Evolutionary conservation across 2,329 filamentous ascomycete genomes (phyloP), one percentile per base, ranked within the genome.

Genomic region (Aureobasidium sp.): DNA sequence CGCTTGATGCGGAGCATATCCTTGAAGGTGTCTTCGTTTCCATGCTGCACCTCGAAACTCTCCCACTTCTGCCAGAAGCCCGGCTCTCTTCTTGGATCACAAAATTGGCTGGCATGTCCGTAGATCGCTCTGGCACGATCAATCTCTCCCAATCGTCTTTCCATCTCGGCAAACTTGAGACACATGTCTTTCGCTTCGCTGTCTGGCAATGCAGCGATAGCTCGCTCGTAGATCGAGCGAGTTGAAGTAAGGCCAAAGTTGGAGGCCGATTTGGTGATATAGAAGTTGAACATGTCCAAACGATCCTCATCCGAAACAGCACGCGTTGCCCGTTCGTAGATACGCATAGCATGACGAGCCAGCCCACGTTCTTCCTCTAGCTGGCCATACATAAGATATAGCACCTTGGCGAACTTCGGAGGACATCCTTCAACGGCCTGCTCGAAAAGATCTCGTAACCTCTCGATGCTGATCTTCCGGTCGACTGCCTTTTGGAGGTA

Each of bases 21-120:
- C 79, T 96, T 97, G 82, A 95, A 99, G 0, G 95, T 99, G 74
- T 99, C 94, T 74, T 99, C 95, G 76, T 99, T 99, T 66, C 94
- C 94, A 71, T 99, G 94, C 73, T 95, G 89, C 27, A 97, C 91
- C 76, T 99, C 95, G 74, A 99, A 99, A 60, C 86, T 83, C 75
- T 99, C 94, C 94, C 94, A 99, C 73, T 93, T 95, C 68, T 86
- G 83, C 95, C 95, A 99, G 77, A 97, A 99, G 16, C 83, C 86
- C 8, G 89, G 87, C 67, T 90, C 91, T 15, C 91, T 96, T 59
- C 95, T 83, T 9, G 94, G 94, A 74, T 99, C 95, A 76, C 91
- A 96, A 76, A 97, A 99, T 73, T 99, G 94, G 47, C 90, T 96
- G 13, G 90, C 94, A 72, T 99, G 94, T 1, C 92, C 93, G 71